Evolutionary conservation across 768 basidiomycete genomes (phyloP).

Genomic region (Russula sp.): DNA sequence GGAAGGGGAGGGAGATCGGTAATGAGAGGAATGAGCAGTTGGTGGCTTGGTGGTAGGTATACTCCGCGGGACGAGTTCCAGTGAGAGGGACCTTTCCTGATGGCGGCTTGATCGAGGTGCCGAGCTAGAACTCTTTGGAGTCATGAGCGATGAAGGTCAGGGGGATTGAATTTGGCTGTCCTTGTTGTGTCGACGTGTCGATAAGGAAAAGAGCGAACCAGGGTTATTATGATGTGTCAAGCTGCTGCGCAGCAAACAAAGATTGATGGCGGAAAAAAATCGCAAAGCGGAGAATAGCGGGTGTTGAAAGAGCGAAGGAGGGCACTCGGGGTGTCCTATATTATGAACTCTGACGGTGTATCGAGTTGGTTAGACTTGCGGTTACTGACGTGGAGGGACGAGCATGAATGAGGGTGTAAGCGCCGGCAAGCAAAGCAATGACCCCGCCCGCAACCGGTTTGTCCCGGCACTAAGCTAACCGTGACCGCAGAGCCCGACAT

Average conservation of each 20-base stretch:
- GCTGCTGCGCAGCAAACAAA: conserved; percentile 14
- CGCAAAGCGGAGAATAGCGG: background rate
- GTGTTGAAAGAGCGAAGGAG: background rate
- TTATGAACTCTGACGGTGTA: background rate
- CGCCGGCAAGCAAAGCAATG: background rate
- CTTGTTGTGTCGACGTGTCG: background rate
- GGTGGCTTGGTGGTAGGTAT: conserved; percentile 13
- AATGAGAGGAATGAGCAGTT: conserved; percentile 2
- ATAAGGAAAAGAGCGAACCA: conserved; percentile 4
- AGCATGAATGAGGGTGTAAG: background rate
- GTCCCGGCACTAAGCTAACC: background rate
- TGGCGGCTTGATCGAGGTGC: conserved; percentile 14
- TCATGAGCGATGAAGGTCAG: conserved; percentile 1
- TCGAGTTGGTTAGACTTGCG: background rate
- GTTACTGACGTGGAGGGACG: background rate
- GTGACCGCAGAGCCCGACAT: background rate
- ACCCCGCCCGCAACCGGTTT: too few species aligned
- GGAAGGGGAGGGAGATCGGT: conserved; percentile 18
- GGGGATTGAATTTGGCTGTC: background rate
- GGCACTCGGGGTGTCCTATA: background rate
- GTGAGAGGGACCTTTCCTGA: conserved; percentile 9
- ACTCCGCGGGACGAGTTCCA: conserved; percentile 16
- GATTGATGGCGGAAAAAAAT: background rate
- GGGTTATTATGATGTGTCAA: conserved; percentile 2
- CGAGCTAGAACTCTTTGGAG: background rate